phyloP scores from a whole-genome alignment of 371 early-diverging fungal genomes.

The Batkoa obscura region DNA sequence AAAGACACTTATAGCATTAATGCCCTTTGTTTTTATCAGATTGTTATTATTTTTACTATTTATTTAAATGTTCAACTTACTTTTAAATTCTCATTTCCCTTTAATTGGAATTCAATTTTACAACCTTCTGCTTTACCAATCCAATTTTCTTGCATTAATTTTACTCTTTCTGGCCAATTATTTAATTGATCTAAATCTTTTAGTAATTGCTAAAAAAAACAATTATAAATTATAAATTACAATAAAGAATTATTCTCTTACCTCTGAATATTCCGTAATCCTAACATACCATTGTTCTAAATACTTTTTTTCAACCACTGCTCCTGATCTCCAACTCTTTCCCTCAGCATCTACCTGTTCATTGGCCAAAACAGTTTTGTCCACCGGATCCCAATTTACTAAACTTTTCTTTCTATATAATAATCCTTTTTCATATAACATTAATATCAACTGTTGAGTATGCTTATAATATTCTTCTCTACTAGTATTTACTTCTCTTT shows the following conservation, averaged over 20 bases:
- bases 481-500: conserved; percentile 55
- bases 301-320: conserved; percentile 68
- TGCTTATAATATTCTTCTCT: conserved; percentile 74
- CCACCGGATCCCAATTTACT: conserved; percentile 95
- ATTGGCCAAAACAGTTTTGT: conserved; percentile 85
- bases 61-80: too few relatives aligned
- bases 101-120: conserved; percentile 41
- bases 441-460: conserved; percentile 78
- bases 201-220: conserved; percentile 33
- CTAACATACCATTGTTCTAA: conserved; percentile 85
- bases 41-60: too few relatives aligned
- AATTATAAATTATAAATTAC: too few relatives aligned
- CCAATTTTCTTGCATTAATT: conserved; percentile 84
- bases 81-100: neutral
- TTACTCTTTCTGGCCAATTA: conserved; percentile 77
- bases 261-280: conserved; percentile 71
- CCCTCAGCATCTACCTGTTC: conserved; percentile 88
- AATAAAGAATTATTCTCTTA: conserved; percentile 7
- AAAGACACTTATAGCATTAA: too few relatives aligned
- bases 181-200: conserved; percentile 50
- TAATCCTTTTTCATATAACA: conserved; percentile 52
- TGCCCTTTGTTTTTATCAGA: too few relatives aligned
- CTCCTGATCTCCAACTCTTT: conserved; percentile 81
- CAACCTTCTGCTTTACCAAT: conserved; percentile 73
- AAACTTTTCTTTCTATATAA: conserved; percentile 74